Percentiles rank a stretch among this genome's conserved stretches.
Evolutionary conservation across 495 filamentous ascomycete genomes (phyloP).

Genomic region (Neurospora sp.): DNA sequence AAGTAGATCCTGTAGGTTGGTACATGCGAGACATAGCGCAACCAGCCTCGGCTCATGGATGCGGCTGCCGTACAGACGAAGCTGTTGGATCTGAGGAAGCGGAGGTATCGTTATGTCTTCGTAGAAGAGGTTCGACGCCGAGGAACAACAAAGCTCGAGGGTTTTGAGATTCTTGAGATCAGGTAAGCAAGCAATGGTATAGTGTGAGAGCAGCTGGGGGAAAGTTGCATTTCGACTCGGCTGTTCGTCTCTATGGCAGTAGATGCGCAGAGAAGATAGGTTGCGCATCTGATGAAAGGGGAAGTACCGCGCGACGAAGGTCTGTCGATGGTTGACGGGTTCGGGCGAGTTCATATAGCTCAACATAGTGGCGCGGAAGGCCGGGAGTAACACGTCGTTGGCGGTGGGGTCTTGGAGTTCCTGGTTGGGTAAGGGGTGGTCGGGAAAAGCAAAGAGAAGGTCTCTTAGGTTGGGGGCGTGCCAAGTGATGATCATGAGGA

Average conservation of each 20-base stretch:
- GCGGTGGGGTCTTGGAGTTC: not conserved
- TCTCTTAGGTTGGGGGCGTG: constrained; percentile 17
- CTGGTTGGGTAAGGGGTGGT: constrained; percentile 7
- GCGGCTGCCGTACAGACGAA: constrained; percentile 24
- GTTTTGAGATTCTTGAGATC: constrained; percentile 16
- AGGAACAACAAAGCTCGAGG: constrained; percentile 23
- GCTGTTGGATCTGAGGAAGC: constrained; percentile 19
- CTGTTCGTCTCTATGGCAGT: constrained; percentile 21
- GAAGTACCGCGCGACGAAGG: constrained; percentile 7
- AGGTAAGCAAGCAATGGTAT: constrained; percentile 11
- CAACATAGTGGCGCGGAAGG: constrained; percentile 8
- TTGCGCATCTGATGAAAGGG: constrained; percentile 9
- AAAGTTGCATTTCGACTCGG: constrained; percentile 13
- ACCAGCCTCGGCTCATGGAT: constrained; percentile 21
- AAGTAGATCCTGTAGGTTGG: constrained; percentile 18
- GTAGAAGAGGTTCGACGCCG: constrained; percentile 9
- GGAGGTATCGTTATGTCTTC: constrained; percentile 9
- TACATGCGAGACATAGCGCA: constrained; percentile 17
- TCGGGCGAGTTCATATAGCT: constrained; percentile 4
- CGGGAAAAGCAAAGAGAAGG: constrained; percentile 20
- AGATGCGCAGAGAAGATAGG: constrained; percentile 19
- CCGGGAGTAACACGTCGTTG: constrained; percentile 4
- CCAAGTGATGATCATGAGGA: constrained; percentile 14
- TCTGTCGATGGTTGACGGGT: not conserved
- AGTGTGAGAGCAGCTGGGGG: constrained; percentile 18